A percentile compares a stretch with the other conserved stretches of the same genome.
phyloP scores from a whole-genome alignment of 805 yeast species.

The Schwanniomyces vanrijiae region DNA sequence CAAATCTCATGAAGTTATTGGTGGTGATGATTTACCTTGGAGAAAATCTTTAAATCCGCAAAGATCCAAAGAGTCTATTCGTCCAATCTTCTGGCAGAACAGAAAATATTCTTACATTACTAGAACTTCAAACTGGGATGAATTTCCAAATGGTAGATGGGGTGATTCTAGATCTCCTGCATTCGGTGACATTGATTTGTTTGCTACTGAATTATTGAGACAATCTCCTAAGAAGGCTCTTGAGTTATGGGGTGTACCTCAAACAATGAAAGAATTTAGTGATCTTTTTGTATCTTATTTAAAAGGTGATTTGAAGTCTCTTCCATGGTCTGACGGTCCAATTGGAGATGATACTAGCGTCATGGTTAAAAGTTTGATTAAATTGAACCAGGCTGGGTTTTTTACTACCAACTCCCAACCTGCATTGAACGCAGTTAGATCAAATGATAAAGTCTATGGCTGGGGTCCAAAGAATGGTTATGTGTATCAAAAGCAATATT shows the following conservation, averaged over 20 bases:
- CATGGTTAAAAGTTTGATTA: conserved; percentile 57
- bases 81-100: conserved; percentile 96
- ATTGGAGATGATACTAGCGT: conserved; percentile 71
- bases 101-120: conserved; percentile 87
- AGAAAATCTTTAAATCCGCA: conserved; percentile 82
- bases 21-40: conserved; percentile 69
- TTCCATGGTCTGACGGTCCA: conserved; percentile 97
- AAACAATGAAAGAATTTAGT: conserved; percentile 55
- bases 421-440: conserved; percentile 75
- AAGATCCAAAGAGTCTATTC: conserved; percentile 75
- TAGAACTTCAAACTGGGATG: conserved; percentile 94
- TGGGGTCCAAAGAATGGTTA: conserved; percentile 96
- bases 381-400: conserved; percentile 66
- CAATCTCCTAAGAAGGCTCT: conserved; percentile 78
- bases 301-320: conserved; percentile 64
- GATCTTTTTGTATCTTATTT: conserved; percentile 67
- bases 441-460: conserved; percentile 72
- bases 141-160: conserved; percentile 98
- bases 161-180: conserved; percentile 98
- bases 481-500: conserved; percentile 91
- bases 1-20: conserved; percentile 38
- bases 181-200: conserved; percentile 83
- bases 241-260: conserved; percentile 88
- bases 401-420: conserved; percentile 93
- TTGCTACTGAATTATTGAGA: conserved; percentile 76